Base-by-base conservation (phyloP, 2,329 filamentous ascomycete genomes). In the Exophiala calicioides region DNA sequence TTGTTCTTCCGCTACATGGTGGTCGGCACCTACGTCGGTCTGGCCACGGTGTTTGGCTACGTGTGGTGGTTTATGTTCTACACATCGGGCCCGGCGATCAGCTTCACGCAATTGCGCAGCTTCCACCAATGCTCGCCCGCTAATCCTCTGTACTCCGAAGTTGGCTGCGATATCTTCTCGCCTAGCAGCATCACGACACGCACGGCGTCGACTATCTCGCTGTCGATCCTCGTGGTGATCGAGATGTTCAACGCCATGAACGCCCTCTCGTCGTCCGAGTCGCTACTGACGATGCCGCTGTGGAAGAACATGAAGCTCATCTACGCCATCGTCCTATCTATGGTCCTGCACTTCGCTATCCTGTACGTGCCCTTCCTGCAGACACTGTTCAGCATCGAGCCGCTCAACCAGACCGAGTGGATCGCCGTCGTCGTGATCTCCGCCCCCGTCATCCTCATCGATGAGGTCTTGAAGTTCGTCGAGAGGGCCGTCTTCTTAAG, bases 31-130 rank as follows among this genome's bases (percentile, higher is more conserved):
- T 98, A 98, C 57, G 93, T 98, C 48, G 93, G 93, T 65, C 77
- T 89, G 30, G 93, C 93, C 43, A 98, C 93, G 3, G 94, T 98
- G 15, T 90, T 86, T 63, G 93, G 94, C 34, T 98, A 98, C 65
- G 91, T 89, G n/a, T 98, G 93, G 93, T 98, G 90, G 88, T 98
- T 97, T 77, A 90, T 98, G 86, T 95, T 86, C 76, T 91, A 97
- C 73, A 72, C 83, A 6, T 82, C 84, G 58, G 93, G 93, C 1
- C 93, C 93, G 18, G 88, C 95, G 68, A 95, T 98, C 69, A 83
- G 77, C 54, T 95, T 97, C 74, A 86, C 80, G 68, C 88, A 98
- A 66, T 76, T 98, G 73, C 75, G 86, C 18, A 86, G 94, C 72
- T 98, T 97, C 83, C 93, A 98, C 74, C 84, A 85, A 65, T 98